Base-by-base conservation (phyloP, 2,329 filamentous ascomycete species). In the Pestalotiopsis sp. region DNA sequence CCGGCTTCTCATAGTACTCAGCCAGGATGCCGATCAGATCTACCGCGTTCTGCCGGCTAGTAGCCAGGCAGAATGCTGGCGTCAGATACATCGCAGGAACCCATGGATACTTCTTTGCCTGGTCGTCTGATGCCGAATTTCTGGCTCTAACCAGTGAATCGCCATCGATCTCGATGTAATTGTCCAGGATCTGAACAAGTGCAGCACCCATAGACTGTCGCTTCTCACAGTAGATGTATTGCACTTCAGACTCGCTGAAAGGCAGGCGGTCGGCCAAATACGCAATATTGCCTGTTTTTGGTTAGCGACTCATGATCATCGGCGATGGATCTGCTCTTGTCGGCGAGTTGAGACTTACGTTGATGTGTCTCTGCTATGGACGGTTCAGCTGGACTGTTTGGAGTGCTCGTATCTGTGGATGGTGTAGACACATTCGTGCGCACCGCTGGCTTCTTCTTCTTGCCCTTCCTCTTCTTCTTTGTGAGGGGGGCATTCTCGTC, bases 191-290 rank as follows among this genome's bases (percentile, higher is more conserved):
- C 60, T 81, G 77, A 14, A 83, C 73, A 6, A 83, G 80, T 1
- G 85, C 79, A 6, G 78, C 78, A 17, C 81, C 81, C 41, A 77
- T 77, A 0, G 83, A 85, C 58, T 74, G 77, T 27, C 76, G 74
- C 38, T 79, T 79, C 6, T 78, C 77, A 27, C 77, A 73, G 70
- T 84, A 87, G 17, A 82, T 80, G 11, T 75, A 75, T 2, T 78
- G 78, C 4, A 85, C 81, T 36, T 84, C 80, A 3, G 80, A 80
- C 27, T 78, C 78, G 0, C 81, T 78, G 39, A 84, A 73, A 59
- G 80, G 77, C 11, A 86, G 78, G 58, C 80, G 79, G 59, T 85
- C 80, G 17, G 83, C 82, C 31, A 87, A 75, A 70, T 82, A 84
- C 4, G 78, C 72, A 39, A 86, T 81, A 38, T 84, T 81, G 41